phyloP scores from a whole-genome alignment of 768 basidiomycete species.

The Cubamyces sp. region DNA sequence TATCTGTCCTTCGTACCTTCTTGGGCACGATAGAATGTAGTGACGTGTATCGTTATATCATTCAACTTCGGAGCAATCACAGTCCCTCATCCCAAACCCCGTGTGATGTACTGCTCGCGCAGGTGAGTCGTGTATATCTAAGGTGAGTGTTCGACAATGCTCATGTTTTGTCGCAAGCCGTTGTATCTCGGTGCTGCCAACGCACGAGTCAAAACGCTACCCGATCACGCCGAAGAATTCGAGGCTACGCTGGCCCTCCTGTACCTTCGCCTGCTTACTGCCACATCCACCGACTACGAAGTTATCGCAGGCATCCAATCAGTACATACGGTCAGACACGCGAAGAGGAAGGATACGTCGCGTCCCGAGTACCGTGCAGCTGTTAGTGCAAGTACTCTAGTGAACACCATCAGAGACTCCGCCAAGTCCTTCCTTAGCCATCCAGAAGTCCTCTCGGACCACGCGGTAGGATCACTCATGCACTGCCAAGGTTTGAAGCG shows the following conservation, averaged over 20 bases:
- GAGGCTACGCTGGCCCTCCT: not conserved
- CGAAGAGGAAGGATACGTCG: not conserved
- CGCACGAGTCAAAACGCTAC: not conserved
- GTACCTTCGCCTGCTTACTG: conserved; percentile 16
- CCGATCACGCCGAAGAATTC: not conserved
- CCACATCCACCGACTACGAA: conserved; percentile 9
- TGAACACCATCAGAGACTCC: conserved; percentile 7
- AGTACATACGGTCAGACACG: not conserved
- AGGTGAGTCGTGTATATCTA: conserved; percentile 28
- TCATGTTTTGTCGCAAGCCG: conserved; percentile 20
- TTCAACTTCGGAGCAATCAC: conserved; percentile 19
- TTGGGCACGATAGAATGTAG: conserved; percentile 22
- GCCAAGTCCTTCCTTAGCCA: conserved; percentile 1
- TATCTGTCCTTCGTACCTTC: conserved; percentile 4
- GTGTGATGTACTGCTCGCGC: conserved; percentile 24
- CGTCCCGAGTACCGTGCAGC: conserved; percentile 8
- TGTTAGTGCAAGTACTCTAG: not conserved
- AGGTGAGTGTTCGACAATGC: conserved; percentile 20
- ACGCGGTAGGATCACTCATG: not conserved
- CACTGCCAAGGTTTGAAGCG: too few species aligned
- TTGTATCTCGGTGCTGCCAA: not conserved
- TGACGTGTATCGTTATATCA: conserved; percentile 19
- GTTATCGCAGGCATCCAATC: not conserved
- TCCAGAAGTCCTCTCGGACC: not conserved
- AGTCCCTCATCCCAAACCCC: conserved; percentile 19